Evolutionary conservation across 176 grass and related monocot genomes (phyloP).

Genomic region (Avena sativa): DNA sequence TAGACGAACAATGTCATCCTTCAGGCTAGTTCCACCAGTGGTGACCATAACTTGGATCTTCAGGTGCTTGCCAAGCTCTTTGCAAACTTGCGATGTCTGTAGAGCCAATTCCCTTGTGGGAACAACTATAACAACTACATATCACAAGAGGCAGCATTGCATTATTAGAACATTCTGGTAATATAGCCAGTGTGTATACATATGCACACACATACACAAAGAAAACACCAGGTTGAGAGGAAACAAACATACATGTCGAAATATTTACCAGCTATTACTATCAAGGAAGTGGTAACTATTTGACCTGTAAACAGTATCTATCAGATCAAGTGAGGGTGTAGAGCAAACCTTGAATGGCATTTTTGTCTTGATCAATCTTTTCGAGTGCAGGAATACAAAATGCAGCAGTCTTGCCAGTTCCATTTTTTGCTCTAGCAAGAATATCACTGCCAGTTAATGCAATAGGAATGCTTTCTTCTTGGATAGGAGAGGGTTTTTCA

Average conservation of each 20-base stretch:
- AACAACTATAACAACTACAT: slow-evolving; percentile 94
- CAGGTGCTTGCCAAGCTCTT: slow-evolving; percentile 91
- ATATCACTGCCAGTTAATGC: slow-evolving; percentile 96
- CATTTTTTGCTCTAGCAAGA: slow-evolving; percentile 99
- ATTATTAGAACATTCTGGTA: slow-evolving; percentile 31
- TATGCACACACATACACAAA: background rate
- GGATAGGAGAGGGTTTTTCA: slow-evolving; percentile 97
- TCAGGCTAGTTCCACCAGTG: slow-evolving; percentile 95
- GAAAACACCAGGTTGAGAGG: background rate
- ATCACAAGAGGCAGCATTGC: slow-evolving; percentile 25
- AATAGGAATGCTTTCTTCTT: slow-evolving; percentile 99
- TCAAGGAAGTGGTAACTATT: background rate
- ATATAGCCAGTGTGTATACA: background rate
- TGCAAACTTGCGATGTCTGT: slow-evolving; percentile 98
- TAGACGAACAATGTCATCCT: slow-evolving; percentile 90
- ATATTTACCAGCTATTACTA: slow-evolving; percentile 5
- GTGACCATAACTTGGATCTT: slow-evolving; percentile 97
- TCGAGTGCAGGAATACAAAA: slow-evolving; percentile 97
- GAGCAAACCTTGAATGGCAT: slow-evolving; percentile 88
- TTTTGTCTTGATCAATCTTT: slow-evolving; percentile 96
- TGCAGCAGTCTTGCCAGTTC: slow-evolving; percentile 92
- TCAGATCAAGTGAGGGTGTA: slow-evolving; percentile 9
- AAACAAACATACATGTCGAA: slow-evolving; percentile 20
- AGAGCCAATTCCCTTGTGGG: slow-evolving; percentile 95
- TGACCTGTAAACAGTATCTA: slow-evolving; percentile 3